Conservation (phyloP, 805 yeast genomes). For the Candida suzukii region DNA sequence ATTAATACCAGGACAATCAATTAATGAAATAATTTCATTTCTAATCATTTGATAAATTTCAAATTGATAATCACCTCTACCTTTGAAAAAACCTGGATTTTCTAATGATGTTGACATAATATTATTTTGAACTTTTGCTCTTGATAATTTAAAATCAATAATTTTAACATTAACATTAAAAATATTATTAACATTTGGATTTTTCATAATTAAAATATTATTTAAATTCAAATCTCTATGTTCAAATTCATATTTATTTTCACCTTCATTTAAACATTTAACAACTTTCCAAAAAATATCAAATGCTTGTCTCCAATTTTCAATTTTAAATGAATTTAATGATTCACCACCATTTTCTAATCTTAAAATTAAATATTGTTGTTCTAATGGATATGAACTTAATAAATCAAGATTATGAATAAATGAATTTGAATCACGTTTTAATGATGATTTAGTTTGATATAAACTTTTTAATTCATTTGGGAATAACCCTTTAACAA, state of each 20-base stretch:
- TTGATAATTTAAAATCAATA: slow-evolving; percentile 51
- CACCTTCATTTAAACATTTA: slow-evolving; percentile 43
- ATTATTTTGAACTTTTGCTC: slow-evolving; percentile 29
- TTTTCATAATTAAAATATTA: slow-evolving; percentile 29
- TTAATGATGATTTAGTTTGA: slow-evolving; percentile 24
- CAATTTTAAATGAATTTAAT: slow-evolving; percentile 35
- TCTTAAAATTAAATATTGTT: slow-evolving; percentile 28
- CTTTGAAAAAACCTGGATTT: slow-evolving; percentile 54
- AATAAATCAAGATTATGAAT: background rate
- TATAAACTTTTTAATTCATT: slow-evolving; percentile 32
- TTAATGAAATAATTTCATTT: slow-evolving; percentile 10
- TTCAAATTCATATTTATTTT: slow-evolving; percentile 48
- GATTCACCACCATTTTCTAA: slow-evolving; percentile 36
- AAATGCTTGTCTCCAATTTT: slow-evolving; percentile 30
- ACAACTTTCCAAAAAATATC: slow-evolving; percentile 49
- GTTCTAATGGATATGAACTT: slow-evolving; percentile 17
- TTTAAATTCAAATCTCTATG: slow-evolving; percentile 69
- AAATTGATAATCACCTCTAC: slow-evolving; percentile 54
- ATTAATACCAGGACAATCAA: background rate
- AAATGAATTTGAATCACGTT: background rate
- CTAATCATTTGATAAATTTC: slow-evolving; percentile 58
- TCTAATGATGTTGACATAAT: slow-evolving; percentile 50
- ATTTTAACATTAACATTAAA: slow-evolving; percentile 31
- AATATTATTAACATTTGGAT: slow-evolving; percentile 7
- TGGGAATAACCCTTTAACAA: slow-evolving; percentile 42